These are phyloP conservation scores for Xerocomus tenax DNA, from an alignment of 1,284 basidiomycete genomes.

Conservation along the genomic window DNA sequence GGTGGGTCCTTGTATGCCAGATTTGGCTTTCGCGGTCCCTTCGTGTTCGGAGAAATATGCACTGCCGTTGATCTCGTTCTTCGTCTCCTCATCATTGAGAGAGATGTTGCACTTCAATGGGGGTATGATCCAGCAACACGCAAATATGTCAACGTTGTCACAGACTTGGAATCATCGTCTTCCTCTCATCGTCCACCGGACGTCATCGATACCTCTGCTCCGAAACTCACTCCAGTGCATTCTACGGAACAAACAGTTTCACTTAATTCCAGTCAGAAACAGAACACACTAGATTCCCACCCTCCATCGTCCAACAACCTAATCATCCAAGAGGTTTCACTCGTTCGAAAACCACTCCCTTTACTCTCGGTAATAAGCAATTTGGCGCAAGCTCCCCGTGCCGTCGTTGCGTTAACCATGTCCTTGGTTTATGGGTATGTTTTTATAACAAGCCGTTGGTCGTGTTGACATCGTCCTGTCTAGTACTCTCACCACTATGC, in stretches of 20 bases:
- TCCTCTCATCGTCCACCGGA: neutral
- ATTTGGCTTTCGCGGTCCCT: constrained; percentile 68
- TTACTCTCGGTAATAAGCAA: constrained; percentile 37
- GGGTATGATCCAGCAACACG: constrained; percentile 40
- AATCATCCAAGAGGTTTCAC: constrained; percentile 13
- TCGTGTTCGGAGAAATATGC: constrained; percentile 60
- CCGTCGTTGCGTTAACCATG: constrained; percentile 44
- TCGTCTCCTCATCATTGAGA: constrained; percentile 56
- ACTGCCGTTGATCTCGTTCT: constrained; percentile 56
- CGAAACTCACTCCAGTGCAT: neutral
- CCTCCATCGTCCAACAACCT: neutral
- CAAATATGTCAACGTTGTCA: constrained; percentile 6
- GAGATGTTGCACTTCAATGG: constrained; percentile 48
- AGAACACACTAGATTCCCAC: neutral
- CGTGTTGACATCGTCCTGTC: constrained; percentile 1
- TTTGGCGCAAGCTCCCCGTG: constrained; percentile 48
- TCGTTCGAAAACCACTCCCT: constrained; percentile 31
- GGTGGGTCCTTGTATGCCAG: constrained; percentile 59
- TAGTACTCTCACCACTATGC: constrained; percentile 47
- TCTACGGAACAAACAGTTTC: neutral
- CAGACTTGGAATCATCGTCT: constrained; percentile 8
- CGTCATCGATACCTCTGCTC: neutral
- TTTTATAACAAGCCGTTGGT: neutral
- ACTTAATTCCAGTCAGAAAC: neutral
- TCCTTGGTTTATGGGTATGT: constrained; percentile 56